Evolutionary conservation across 352 stramenopile genomes (phyloP).

Genomic region (Poterioochromonas sp.): DNA sequence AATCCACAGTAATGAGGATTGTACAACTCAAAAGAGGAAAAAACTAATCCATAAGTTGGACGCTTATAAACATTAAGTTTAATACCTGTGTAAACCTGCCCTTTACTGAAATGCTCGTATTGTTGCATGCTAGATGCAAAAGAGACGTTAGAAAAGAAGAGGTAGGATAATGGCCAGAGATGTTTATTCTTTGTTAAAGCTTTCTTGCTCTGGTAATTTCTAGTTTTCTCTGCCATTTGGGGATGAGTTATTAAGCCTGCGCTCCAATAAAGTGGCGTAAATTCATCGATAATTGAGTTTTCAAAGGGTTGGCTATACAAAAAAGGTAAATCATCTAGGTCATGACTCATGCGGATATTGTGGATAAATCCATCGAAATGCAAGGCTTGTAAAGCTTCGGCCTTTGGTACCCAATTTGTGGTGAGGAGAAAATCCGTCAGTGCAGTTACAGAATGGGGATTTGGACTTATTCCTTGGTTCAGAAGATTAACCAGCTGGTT

Average conservation of each 20-base stretch:
- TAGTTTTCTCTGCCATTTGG: not conserved
- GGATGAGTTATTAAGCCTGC: conserved; percentile 30
- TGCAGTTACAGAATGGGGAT: too few relatives aligned
- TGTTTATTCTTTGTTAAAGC: conserved; percentile 7
- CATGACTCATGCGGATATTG: not conserved
- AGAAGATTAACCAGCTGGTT: conserved; percentile 22
- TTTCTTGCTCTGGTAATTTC: not conserved
- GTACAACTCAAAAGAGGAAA: conserved; percentile 24
- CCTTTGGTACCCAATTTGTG: not conserved
- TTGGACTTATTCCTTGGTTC: too few relatives aligned
- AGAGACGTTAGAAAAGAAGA: not conserved
- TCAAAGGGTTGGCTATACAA: not conserved
- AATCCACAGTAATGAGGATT: not conserved
- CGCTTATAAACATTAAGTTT: conserved; percentile 22
- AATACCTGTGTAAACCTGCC: conserved; percentile 6
- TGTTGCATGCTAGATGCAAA: not conserved
- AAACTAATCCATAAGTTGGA: not conserved
- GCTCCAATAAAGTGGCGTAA: conserved; percentile 12
- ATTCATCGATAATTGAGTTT: not conserved
- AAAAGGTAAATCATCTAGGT: not conserved
- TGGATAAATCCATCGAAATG: not conserved
- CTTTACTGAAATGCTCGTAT: not conserved
- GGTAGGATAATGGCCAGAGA: not conserved
- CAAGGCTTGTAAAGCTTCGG: not conserved
- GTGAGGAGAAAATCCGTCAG: not conserved